Percentiles rank a stretch among this genome's conserved stretches.
These are phyloP conservation scores for Phytophthora crassamura DNA, from an alignment of 352 stramenopile species.

Conservation along the genomic window DNA sequence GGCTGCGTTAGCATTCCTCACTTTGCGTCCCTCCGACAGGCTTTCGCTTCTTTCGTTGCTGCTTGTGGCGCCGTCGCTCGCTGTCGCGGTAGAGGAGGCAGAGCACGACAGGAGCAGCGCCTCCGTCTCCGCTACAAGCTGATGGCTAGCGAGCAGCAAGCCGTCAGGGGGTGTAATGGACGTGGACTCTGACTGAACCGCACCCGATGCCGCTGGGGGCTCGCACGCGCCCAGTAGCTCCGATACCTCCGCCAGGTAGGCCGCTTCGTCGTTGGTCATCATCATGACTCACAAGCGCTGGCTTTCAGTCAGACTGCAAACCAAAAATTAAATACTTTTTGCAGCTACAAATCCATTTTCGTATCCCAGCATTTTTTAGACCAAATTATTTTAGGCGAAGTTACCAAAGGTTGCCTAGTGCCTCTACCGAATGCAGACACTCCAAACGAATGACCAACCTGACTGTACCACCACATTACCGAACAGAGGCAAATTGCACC, in stretches of 20 bases:
- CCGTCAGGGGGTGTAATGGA: not conserved
- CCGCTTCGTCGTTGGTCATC: slow-evolving; percentile 3
- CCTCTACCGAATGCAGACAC: too few relatives aligned
- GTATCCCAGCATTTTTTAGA: too few relatives aligned
- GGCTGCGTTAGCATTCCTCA: slow-evolving; percentile 10
- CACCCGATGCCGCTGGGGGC: not conserved
- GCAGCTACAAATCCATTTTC: too few relatives aligned
- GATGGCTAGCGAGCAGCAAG: slow-evolving; percentile 14
- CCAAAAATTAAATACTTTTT: too few relatives aligned
- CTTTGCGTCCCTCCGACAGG: slow-evolving; percentile 7
- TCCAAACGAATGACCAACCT: too few relatives aligned
- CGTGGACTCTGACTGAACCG: not conserved
- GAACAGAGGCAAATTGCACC: too few relatives aligned
- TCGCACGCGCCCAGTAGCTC: slow-evolving; percentile 8
- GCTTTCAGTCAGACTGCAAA: too few relatives aligned
- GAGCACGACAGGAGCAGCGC: slow-evolving; percentile 9
- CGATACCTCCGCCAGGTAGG: slow-evolving; percentile 13
- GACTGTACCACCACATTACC: too few relatives aligned
- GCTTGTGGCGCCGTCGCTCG: not conserved
- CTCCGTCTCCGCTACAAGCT: slow-evolving; percentile 22
- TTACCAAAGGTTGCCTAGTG: too few relatives aligned
- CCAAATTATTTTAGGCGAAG: too few relatives aligned
- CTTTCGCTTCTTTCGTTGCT: not conserved
- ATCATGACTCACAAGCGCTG: not conserved
- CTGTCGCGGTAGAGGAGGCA: too few relatives aligned